phyloP scores from a whole-genome alignment of 192 early-diverging fungal species.

The Allomyces macrogynus region DNA sequence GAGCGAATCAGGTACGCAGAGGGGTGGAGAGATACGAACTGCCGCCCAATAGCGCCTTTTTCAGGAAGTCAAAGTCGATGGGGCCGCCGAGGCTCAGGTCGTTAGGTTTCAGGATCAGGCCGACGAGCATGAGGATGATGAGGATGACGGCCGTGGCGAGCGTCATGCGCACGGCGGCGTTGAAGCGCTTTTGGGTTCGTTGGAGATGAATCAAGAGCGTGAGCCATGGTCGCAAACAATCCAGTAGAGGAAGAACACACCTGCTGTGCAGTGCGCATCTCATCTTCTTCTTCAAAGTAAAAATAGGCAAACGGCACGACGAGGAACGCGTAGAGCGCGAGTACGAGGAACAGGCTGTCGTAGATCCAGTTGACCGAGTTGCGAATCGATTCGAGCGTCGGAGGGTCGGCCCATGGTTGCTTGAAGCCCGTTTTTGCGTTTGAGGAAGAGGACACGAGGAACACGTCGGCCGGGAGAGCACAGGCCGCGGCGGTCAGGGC shows the following conservation, averaged over 20 bases:
- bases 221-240: not conserved
- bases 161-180: constrained; percentile 31
- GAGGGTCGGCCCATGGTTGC: not conserved
- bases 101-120: constrained; percentile 20
- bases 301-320: constrained; percentile 41
- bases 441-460: not conserved
- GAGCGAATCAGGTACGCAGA: too few species aligned
- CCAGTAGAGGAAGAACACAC: not conserved
- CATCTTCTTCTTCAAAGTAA: constrained; percentile 34
- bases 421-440: not conserved
- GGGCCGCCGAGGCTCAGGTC: constrained; percentile 15
- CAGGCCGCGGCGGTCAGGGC: not conserved
- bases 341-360: constrained; percentile 4
- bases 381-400: not conserved
- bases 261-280: constrained; percentile 9
- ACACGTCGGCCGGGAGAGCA: not conserved
- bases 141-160: constrained; percentile 26
- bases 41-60: constrained; percentile 1
- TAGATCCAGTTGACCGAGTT: not conserved
- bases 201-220: not conserved
- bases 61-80: constrained; percentile 3
- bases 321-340: constrained; percentile 22
- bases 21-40: not conserved
- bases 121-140: constrained; percentile 20
- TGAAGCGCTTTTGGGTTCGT: constrained; percentile 10